phyloP scores from a whole-genome alignment of 495 filamentous ascomycete genomes.

The Corynascus novoguineensis region DNA sequence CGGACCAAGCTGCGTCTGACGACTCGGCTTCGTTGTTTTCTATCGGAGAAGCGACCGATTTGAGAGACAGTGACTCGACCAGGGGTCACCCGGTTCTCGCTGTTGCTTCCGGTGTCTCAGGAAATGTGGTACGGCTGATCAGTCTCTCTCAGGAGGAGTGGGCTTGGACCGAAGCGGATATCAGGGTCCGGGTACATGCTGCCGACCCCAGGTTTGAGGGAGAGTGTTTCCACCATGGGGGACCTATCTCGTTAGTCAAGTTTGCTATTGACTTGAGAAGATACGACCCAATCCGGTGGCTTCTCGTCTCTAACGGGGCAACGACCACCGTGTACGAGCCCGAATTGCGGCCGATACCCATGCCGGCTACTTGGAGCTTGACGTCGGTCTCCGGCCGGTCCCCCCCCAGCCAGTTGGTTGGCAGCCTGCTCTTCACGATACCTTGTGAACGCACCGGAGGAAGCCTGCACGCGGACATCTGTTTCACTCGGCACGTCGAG shows the following conservation, averaged over 20 bases:
- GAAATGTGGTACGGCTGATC: conserved; percentile 48
- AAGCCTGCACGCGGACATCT: conserved; percentile 59
- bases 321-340: conserved; percentile 58
- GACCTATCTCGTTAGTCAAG: conserved; percentile 60
- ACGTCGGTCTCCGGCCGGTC: not conserved
- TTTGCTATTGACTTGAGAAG: conserved; percentile 51
- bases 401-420: conserved; percentile 42
- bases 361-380: not conserved
- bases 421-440: conserved; percentile 57
- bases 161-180: conserved; percentile 42
- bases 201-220: conserved; percentile 27
- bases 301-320: conserved; percentile 56
- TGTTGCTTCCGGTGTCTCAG: conserved; percentile 44
- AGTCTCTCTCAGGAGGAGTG: conserved; percentile 38
- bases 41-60: conserved; percentile 36
- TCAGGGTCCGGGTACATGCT: conserved; percentile 34
- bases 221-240: conserved; percentile 43
- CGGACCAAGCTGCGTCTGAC: not conserved
- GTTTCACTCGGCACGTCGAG: conserved; percentile 71
- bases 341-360: conserved; percentile 31
- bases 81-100: conserved; percentile 39
- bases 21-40: conserved; percentile 27
- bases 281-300: conserved; percentile 47
- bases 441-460: conserved; percentile 50
- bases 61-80: conserved; percentile 13